Conservation (phyloP, 192 early-diverging fungal species). For the Backusella morwellensis region DNA sequence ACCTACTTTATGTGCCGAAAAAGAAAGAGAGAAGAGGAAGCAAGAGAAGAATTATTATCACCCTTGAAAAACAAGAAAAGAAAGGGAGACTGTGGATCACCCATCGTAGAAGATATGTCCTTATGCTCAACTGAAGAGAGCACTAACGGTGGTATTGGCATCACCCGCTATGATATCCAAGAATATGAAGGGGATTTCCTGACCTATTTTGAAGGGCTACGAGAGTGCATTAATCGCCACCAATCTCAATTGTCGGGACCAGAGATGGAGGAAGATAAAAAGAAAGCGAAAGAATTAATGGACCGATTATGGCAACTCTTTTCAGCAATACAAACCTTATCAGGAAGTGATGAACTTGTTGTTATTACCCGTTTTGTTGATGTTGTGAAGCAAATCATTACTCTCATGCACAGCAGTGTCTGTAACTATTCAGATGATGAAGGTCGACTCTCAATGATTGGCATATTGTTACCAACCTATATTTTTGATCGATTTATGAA, state of each 20-base stretch:
- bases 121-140: neutral
- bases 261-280: neutral
- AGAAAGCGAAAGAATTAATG: neutral
- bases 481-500: neutral
- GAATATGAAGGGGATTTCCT: neutral
- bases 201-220: neutral
- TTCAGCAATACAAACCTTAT: neutral
- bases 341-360: neutral
- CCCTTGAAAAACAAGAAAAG: neutral
- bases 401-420: neutral
- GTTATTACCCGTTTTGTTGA: neutral
- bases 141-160: neutral
- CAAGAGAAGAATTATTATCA: neutral
- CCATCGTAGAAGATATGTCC: neutral
- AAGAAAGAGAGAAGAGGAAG: neutral
- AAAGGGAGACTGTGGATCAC: neutral
- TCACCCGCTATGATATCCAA: neutral
- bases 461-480: neutral
- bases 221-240: neutral
- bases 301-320: neutral
- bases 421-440: neutral
- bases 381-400: neutral
- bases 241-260: neutral
- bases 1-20: neutral
- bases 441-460: no score